Percentiles rank a stretch among this genome's conserved stretches.
phyloP scores from a whole-genome alignment of 352 stramenopile genomes.

The Paralagenidium karlingii region DNA sequence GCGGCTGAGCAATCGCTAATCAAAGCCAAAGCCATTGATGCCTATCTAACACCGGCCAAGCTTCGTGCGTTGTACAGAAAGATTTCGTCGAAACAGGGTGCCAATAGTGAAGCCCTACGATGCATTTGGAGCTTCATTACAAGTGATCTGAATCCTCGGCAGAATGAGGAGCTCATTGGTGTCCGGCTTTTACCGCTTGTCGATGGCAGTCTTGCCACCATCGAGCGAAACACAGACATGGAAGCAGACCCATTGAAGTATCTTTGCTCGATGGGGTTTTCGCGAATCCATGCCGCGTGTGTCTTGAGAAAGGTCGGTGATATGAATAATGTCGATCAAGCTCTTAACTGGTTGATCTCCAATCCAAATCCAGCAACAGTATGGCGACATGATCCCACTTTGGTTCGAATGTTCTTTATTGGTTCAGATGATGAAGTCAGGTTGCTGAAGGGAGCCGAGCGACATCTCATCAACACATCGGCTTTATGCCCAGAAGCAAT shows the following conservation, averaged over 20 bases:
- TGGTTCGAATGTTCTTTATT: slow-evolving; percentile 18
- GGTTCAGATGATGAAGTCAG: slow-evolving; percentile 25
- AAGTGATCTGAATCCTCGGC: slow-evolving; percentile 14
- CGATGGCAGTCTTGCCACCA: slow-evolving; percentile 26
- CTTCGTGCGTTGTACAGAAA: slow-evolving; percentile 26
- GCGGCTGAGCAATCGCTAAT: slow-evolving; percentile 34
- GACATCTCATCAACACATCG: slow-evolving; percentile 24
- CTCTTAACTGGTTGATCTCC: slow-evolving; percentile 53
- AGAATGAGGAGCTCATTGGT: slow-evolving; percentile 16
- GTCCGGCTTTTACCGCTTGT: slow-evolving; percentile 48
- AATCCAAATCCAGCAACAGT: slow-evolving; percentile 13
- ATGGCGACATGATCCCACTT: neutral
- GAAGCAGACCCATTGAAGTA: slow-evolving; percentile 23
- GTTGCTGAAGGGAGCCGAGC: slow-evolving; percentile 20
- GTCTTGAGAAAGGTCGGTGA: slow-evolving; percentile 20
- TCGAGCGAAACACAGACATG: slow-evolving; percentile 12
- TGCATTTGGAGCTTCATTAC: slow-evolving; percentile 37
- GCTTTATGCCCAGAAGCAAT: slow-evolving; percentile 13
- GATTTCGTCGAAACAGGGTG: slow-evolving; percentile 23
- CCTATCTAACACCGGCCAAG: slow-evolving; percentile 19
- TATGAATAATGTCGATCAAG: slow-evolving; percentile 28
- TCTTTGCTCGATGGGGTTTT: slow-evolving; percentile 56
- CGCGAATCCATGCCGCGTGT: slow-evolving; percentile 21
- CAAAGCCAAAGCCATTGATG: slow-evolving; percentile 20
- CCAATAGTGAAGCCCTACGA: slow-evolving; percentile 16